Evolutionary conservation across 768 basidiomycete genomes (phyloP), one percentile per base, ranked within the genome.

Genomic region (Tricholoma saponaceum): DNA sequence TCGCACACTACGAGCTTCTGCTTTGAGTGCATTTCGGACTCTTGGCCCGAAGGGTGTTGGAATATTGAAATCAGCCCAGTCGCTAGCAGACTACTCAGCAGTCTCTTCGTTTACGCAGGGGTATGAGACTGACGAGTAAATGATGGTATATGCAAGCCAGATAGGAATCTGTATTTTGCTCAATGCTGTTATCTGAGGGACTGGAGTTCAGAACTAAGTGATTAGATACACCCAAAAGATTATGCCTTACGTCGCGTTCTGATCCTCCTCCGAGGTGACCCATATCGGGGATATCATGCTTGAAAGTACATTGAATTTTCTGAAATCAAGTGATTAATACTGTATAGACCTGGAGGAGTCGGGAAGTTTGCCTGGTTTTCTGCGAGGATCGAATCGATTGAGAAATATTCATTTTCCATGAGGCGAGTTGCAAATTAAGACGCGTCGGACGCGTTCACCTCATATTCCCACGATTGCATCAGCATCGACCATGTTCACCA

Each of bases 291-390:
- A 97, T 85, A 57, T 88, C 86, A 44, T 90, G 78, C 64, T 91
- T 90, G 78, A 98, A 96, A 3, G 89, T 92, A 70, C 95, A 97
- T 75, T 93, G 91, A 35, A 98, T 79, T 82, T 94, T 97, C 92
- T 95, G 57, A 52, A 46, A 26, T 14, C 56, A 52, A 39, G 16
- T 33, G n/a, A 14, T 50, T 44, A 26, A 46, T 37, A 25, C 25
- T 26, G 23, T 33, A 9, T 28, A 32, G 3, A 13, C 16, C 16
- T 54, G 18, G 23, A 54, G 18, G 23, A 10, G 28, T 16, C 2
- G 18, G 30, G 37, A 18, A 37, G 54, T 70, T 37, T 62, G 86
- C 91, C 79, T 94, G 92, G 67, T 95, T 95, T 67, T 94, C 92
- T 14, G 93, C 90, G 23, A 96, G 82, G 63, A 98, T 96, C 5